Base-by-base conservation (phyloP, 331 rosid species). In the Malus hybrid region DNA sequence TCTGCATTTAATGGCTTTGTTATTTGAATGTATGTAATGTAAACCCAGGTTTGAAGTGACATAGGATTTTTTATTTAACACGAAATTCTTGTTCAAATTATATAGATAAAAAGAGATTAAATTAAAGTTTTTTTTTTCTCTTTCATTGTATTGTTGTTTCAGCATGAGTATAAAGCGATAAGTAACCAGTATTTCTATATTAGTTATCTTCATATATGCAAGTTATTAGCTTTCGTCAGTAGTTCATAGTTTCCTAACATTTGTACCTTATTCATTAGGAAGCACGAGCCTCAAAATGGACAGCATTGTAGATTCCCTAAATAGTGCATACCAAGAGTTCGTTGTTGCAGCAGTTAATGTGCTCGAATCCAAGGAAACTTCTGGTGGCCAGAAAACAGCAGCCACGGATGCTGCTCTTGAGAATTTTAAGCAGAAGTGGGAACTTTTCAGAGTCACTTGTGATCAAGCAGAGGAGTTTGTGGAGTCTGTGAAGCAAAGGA, bases 381-480 rank as follows among this genome's bases (percentile, higher is more conserved):
- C 89, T 1, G 85, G 87, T 1, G 87, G 84, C 66, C 81, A 77
- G 71, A 88, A 93, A 69, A 88, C 86, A 46, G 77, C 80, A 6
- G 80, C 87, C 60, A 89, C 93, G 0, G 97, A 91, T 64, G 78
- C 83, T 18, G 96, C 97, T 75, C 80, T 93, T 5, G 96, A 89
- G 78, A 89, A 85, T 79, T 91, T 93, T 60, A 93, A 89, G 88
- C 93, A 89, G 82, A 93, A 83, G 81, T 93, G 93, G 97, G 98
- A 93, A 67, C 69, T 88, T 42, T 93, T 93, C 79, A 79, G 91
- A 73, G 93, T 86, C 57, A 87, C 92, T 18, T 93, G 97, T 84
- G 98, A 91, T 83, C 97, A 89, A 68, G 97, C 93, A 0, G 97
- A 89, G 86, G 96, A 88, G 86, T 93, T 90, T 84, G 93, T 93